These are phyloP conservation scores for Hirschioporus abietinus DNA, from an alignment of 768 basidiomycete species.

Conservation along the genomic window DNA sequence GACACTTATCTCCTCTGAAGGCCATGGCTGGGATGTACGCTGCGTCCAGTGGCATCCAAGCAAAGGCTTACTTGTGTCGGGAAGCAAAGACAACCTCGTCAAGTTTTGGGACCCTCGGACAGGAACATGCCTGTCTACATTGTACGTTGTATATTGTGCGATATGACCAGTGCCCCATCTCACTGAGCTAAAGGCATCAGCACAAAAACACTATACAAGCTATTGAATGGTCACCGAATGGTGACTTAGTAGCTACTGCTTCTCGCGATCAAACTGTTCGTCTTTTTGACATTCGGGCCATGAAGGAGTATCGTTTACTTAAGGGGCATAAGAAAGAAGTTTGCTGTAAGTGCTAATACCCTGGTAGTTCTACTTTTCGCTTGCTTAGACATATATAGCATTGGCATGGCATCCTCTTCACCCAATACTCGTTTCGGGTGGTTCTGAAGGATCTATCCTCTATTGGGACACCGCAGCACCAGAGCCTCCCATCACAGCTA, in stretches of 20 bases:
- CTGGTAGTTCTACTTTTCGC: background rate
- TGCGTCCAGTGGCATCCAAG: conserved; percentile 99
- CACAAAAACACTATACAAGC: conserved; percentile 98
- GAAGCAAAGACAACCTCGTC: conserved; percentile 96
- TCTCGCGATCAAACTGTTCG: conserved; percentile 93
- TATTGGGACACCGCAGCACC: conserved; percentile 84
- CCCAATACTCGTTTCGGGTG: conserved; percentile 87
- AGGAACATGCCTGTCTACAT: conserved; percentile 81
- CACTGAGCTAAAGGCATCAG: conserved; percentile 57
- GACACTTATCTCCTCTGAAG: conserved; percentile 31
- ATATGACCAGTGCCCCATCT: background rate
- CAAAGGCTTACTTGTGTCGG: conserved; percentile 90
- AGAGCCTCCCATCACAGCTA: conserved; percentile 44
- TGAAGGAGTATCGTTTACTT: conserved; percentile 90
- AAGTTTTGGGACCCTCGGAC: conserved; percentile 99
- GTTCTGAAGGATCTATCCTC: conserved; percentile 88
- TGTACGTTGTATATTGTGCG: conserved; percentile 45
- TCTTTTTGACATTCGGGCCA: conserved; percentile 95
- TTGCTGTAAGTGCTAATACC: conserved; percentile 60
- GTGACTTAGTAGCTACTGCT: conserved; percentile 89
- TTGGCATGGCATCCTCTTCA: conserved; percentile 96
- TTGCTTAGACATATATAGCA: conserved; percentile 38
- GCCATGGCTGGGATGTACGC: conserved; percentile 99
- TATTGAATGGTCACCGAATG: conserved; percentile 89
- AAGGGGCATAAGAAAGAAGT: conserved; percentile 99